A percentile compares a stretch with the other conserved stretches of the same genome.
phyloP scores from a whole-genome alignment of 371 early-diverging fungal species.

The Rhizopus stolonifer region DNA sequence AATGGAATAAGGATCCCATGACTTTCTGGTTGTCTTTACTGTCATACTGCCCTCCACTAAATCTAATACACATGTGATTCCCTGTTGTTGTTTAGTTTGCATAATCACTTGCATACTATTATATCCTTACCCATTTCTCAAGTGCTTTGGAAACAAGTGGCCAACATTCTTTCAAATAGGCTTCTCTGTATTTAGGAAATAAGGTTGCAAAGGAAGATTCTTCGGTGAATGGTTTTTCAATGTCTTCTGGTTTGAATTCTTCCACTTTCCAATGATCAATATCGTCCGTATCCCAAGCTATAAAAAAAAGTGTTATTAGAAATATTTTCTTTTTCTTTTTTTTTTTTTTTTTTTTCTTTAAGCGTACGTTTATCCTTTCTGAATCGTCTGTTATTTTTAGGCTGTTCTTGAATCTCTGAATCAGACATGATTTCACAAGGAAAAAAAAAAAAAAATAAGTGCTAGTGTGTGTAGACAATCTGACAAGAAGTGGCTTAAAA shows the following conservation, averaged over 20 bases:
- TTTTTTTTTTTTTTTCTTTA: background rate
- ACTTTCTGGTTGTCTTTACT: slow-evolving; percentile 96
- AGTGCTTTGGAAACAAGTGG: slow-evolving; percentile 90
- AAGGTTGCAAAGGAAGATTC: slow-evolving; percentile 97
- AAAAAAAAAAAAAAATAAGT: background rate
- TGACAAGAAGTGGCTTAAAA: no score
- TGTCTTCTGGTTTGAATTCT: slow-evolving; percentile 82
- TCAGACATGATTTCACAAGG: background rate
- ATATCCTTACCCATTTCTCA: slow-evolving; percentile 77
- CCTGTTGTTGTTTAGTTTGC: slow-evolving; percentile 63
- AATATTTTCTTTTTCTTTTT: background rate
- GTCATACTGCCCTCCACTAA: slow-evolving; percentile 97
- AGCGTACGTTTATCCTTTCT: slow-evolving; percentile 45
- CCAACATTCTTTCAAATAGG: slow-evolving; percentile 94
- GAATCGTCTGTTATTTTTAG: slow-evolving; percentile 32
- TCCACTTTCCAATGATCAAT: slow-evolving; percentile 96
- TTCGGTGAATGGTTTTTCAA: slow-evolving; percentile 85
- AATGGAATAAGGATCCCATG: slow-evolving; percentile 97
- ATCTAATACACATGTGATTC: slow-evolving; percentile 92
- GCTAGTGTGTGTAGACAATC: no score
- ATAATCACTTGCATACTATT: background rate
- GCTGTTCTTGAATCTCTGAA: slow-evolving; percentile 3
- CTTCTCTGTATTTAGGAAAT: slow-evolving; percentile 98
- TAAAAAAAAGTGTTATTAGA: slow-evolving; percentile 4
- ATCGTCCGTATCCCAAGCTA: slow-evolving; percentile 93